Evolutionary conservation across 306 rosid species (phyloP).

Genomic region (Pachyrhizus erosus): DNA sequence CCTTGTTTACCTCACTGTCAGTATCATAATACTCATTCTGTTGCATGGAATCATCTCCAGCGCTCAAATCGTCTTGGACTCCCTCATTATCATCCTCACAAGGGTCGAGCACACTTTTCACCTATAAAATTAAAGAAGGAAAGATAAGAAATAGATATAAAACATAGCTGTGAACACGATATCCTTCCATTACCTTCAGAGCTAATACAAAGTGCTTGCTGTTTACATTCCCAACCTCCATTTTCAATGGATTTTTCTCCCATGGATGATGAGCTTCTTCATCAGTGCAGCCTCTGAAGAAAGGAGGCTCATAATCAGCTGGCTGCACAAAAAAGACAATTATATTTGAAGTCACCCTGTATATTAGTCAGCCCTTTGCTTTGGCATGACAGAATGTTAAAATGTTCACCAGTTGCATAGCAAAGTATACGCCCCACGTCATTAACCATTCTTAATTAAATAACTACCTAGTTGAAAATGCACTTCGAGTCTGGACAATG

Average conservation of each 20-base stretch:
- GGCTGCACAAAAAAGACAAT: conserved; percentile 70
- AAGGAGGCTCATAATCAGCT: conserved; percentile 93
- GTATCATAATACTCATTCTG: conserved; percentile 53
- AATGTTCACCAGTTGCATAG: conserved; percentile 17
- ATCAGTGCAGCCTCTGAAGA: conserved; percentile 82
- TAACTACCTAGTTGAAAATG: not conserved
- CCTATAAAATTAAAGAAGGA: conserved; percentile 45
- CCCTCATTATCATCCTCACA: conserved; percentile 64
- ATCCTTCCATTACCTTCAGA: conserved; percentile 75
- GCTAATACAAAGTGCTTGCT: conserved; percentile 95
- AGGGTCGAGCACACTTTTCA: conserved; percentile 63
- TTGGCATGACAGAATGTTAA: conserved; percentile 23
- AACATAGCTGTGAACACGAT: conserved; percentile 18
- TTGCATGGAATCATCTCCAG: conserved; percentile 51
- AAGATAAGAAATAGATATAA: conserved; percentile 18
- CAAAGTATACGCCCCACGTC: conserved; percentile 13
- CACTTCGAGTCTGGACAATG: conserved; percentile 16
- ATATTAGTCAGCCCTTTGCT: not conserved
- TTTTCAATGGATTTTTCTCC: conserved; percentile 83
- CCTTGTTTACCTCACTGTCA: conserved; percentile 57
- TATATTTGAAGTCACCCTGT: not conserved
- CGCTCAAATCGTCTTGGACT: conserved; percentile 51
- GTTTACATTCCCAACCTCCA: conserved; percentile 97
- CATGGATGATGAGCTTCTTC: conserved; percentile 80
- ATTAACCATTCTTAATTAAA: conserved; percentile 38